Evolutionary conservation across 1,139 yeast genomes (phyloP).

Genomic region (Blastobotrys buckinghamii): DNA sequence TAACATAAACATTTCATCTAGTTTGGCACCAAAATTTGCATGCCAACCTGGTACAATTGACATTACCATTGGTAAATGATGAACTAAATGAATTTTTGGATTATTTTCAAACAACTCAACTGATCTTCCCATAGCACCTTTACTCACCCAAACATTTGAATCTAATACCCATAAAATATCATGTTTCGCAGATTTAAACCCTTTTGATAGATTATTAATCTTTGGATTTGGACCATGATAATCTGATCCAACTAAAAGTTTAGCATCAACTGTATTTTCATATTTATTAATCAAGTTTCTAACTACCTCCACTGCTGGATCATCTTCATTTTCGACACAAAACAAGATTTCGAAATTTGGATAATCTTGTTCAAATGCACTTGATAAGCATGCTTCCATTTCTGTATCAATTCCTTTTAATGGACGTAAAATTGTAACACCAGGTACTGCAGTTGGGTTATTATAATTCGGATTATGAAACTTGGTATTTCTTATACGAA

Average conservation of each 20-base stretch:
- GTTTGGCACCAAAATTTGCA: conserved; percentile 51
- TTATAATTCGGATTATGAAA: background rate
- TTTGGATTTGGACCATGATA: conserved; percentile 83
- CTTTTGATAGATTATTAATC: conserved; percentile 77
- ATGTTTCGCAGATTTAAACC: conserved; percentile 58
- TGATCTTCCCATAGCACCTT: conserved; percentile 62
- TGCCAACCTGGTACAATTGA: conserved; percentile 31
- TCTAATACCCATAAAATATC: conserved; percentile 88
- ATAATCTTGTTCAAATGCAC: conserved; percentile 64
- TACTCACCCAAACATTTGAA: conserved; percentile 75
- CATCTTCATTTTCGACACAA: conserved; percentile 61
- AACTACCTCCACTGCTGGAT: conserved; percentile 61
- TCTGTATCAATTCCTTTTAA: conserved; percentile 81
- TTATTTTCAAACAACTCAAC: conserved; percentile 46
- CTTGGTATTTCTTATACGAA: conserved; percentile 1
- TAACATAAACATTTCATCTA: conserved; percentile 81
- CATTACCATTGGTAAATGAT: conserved; percentile 70
- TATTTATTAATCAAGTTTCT: conserved; percentile 45
- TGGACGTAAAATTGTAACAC: conserved; percentile 79
- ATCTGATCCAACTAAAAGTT: conserved; percentile 46
- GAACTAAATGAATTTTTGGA: conserved; percentile 58
- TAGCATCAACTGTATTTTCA: conserved; percentile 50
- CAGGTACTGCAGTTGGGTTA: conserved; percentile 26
- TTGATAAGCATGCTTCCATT: conserved; percentile 58
- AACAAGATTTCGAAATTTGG: conserved; percentile 69